Conservation (phyloP, 2,329 filamentous ascomycete genomes). For the Karstenula rhodostoma region DNA sequence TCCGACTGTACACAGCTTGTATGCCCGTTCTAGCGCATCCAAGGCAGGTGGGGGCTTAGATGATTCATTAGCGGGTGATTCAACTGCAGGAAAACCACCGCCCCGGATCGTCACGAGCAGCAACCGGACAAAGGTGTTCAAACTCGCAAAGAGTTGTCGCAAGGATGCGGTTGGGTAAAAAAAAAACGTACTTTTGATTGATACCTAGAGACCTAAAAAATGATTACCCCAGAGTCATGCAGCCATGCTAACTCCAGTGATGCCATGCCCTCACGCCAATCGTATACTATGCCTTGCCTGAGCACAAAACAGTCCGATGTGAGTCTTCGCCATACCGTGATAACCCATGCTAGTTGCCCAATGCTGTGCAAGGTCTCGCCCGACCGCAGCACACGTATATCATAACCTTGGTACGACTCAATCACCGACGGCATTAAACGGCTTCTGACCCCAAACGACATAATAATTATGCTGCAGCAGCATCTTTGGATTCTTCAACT, state of each 20-base stretch:
- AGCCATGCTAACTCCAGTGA: background rate
- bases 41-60: background rate
- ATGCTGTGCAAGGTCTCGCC: background rate
- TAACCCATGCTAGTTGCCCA: background rate
- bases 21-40: background rate
- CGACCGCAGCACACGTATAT: background rate
- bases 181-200: background rate
- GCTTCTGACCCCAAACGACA: slow-evolving; percentile 33
- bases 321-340: background rate
- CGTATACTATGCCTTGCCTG: background rate
- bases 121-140: background rate
- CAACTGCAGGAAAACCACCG: background rate
- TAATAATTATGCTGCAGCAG: slow-evolving; percentile 38
- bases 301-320: background rate
- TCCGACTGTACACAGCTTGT: background rate
- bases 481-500: slow-evolving; percentile 33
- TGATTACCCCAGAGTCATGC: background rate
- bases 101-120: background rate
- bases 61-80: background rate
- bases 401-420: background rate
- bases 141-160: background rate
- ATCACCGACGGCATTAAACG: slow-evolving; percentile 23
- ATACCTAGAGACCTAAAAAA: background rate
- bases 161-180: background rate
- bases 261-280: background rate